Evolutionary conservation across 208 protist species (phyloP), one percentile per base, ranked within the genome.

Genomic region (Trypanosoma scelopori): DNA sequence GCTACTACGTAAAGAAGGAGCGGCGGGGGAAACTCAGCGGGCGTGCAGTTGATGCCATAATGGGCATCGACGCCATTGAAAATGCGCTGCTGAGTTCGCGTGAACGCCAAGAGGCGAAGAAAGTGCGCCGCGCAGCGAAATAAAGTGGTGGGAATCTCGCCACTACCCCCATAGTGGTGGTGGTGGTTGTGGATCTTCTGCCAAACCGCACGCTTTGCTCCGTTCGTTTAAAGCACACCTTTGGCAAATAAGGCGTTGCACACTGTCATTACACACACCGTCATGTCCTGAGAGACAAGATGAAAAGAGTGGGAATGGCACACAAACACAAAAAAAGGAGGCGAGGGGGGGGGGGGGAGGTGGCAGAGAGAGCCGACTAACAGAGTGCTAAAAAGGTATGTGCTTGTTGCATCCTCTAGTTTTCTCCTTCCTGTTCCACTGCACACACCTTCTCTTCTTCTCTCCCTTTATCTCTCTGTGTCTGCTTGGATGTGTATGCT

Each of bases 1-100:
- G 84, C 67, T 96, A 96, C 71, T 94, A 93, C 73, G 85, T 96
- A 23, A 96, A 93, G 79, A 92, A 94, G 82, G 91, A 96, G 76
- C 58, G 76, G 12, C 81, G 69, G 12, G 91, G 91, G 0, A 79
- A 79, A 45, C 55, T 96, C 12, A 83, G 71, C 39, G 46, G 65
- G 11, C 73, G 81, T 35, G 78, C 75, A 11, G 83, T 96, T 45
- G 87, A 96, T 50, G 81, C 87, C 43, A 85, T 86, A 67, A 87
- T 96, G 83, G 87, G 87, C 64, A 69, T 94, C 18, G 71, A 91
- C 56, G 87, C 91, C 0, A 89, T 96, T 65, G 91, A 96, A 51
- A 96, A 96, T 67, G 76, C 91, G 18, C 75, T 93, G 49, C 45
- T 96, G 20, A 96, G 87, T 60, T 74, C 80, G 6, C 80, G 91